phyloP scores from a whole-genome alignment of 2,329 filamentous ascomycete species.

The Nakataea oryzae region DNA sequence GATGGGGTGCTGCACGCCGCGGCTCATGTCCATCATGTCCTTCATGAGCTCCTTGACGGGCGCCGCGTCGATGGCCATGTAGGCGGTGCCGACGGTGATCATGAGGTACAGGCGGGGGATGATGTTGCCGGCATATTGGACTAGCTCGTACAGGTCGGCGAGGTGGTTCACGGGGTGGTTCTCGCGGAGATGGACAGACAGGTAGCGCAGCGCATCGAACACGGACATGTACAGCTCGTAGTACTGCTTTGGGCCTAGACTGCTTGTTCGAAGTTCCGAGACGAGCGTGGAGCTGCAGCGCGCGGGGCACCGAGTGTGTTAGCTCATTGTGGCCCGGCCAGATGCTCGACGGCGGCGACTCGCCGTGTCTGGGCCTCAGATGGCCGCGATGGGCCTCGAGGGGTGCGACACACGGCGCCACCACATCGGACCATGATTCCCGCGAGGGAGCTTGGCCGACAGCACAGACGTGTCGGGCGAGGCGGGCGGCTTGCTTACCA shows the following conservation, averaged over 20 bases:
- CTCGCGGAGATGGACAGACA: slow-evolving; percentile 92
- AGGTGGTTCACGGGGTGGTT: slow-evolving; percentile 97
- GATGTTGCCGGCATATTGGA: slow-evolving; percentile 94
- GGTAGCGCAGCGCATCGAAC: slow-evolving; percentile 92
- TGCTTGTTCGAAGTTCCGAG: slow-evolving; percentile 95
- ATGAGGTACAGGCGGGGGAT: slow-evolving; percentile 94
- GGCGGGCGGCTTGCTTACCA: slow-evolving; percentile 55
- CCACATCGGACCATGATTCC: neutral
- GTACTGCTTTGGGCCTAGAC: slow-evolving; percentile 97
- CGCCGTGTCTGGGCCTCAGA: no score
- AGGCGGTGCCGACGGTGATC: slow-evolving; percentile 98
- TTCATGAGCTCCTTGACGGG: slow-evolving; percentile 99
- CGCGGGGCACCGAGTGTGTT: slow-evolving; percentile 1
- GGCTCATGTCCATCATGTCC: slow-evolving; percentile 99
- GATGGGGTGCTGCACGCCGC: slow-evolving; percentile 93
- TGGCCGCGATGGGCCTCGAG: no score
- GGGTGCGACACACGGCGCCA: neutral
- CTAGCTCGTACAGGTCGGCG: slow-evolving; percentile 93
- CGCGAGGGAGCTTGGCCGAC: neutral
- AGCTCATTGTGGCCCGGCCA: neutral
- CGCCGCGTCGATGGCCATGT: slow-evolving; percentile 97
- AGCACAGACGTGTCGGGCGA: neutral
- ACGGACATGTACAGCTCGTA: slow-evolving; percentile 99
- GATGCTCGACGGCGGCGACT: neutral
- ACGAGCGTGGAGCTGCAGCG: slow-evolving; percentile 78